Evolutionary conservation across 495 filamentous ascomycete genomes (phyloP).

Genomic region (Penicillium lagena): DNA sequence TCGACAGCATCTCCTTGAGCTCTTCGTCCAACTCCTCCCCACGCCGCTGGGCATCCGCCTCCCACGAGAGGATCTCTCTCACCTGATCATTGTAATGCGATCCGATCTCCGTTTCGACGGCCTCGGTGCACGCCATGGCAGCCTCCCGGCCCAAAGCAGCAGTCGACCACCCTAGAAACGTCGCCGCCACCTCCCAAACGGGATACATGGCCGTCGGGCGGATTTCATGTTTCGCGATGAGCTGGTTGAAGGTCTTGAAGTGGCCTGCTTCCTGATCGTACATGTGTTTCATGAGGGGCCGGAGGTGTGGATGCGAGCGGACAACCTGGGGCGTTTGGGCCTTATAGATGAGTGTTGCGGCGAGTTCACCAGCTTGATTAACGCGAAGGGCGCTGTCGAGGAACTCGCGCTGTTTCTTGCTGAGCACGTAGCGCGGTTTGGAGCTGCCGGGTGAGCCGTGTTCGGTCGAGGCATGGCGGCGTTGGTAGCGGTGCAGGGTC

Average conservation of each 20-base stretch:
- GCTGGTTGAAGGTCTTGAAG: constrained; percentile 73
- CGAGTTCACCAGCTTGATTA: constrained; percentile 86
- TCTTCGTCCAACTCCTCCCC: constrained; percentile 79
- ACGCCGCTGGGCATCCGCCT: constrained; percentile 50
- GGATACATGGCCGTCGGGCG: constrained; percentile 94
- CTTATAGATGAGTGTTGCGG: constrained; percentile 79
- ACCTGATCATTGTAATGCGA: constrained; percentile 95
- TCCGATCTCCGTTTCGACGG: constrained; percentile 97
- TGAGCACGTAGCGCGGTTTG: constrained; percentile 57
- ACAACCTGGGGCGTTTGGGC: constrained; percentile 72
- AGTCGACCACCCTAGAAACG: constrained; percentile 82
- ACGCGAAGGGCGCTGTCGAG: constrained; percentile 80
- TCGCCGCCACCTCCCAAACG: constrained; percentile 77
- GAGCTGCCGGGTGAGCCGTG: constrained; percentile 11
- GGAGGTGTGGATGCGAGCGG: constrained; percentile 75
- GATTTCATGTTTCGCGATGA: constrained; percentile 81
- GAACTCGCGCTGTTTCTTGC: constrained; percentile 61
- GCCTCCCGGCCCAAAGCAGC: constrained; percentile 88
- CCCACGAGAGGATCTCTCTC: constrained; percentile 70
- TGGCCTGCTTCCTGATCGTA: constrained; percentile 92
- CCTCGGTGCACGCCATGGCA: constrained; percentile 98
- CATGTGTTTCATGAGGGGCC: constrained; percentile 93
- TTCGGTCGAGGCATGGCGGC: constrained; percentile 25
- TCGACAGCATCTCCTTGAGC: constrained; percentile 62
- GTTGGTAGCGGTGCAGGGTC: constrained; percentile 12